Percentiles rank a stretch among this genome's conserved stretches.
These are phyloP conservation scores for Trichosporon asahii DNA, from an alignment of 1,284 basidiomycete genomes.

Conservation along the genomic window DNA sequence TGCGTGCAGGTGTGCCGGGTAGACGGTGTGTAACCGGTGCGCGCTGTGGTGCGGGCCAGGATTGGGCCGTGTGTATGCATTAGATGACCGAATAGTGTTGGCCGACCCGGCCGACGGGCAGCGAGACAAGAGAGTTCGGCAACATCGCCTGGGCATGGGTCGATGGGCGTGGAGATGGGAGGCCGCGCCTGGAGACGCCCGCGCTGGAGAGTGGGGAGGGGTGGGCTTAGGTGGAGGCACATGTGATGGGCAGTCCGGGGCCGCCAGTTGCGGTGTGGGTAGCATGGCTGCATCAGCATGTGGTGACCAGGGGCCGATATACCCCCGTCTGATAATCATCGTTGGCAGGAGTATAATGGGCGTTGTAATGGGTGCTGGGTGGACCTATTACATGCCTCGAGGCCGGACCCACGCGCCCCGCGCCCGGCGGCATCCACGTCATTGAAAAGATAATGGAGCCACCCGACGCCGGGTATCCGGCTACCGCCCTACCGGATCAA, in stretches of 20 bases:
- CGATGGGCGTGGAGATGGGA: not conserved
- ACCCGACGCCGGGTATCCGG: constrained; percentile 3
- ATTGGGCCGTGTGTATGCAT: not conserved
- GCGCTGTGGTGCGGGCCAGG: not conserved
- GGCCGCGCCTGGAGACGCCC: not conserved
- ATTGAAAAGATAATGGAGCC: not conserved
- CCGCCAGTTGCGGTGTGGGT: not conserved
- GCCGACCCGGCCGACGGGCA: not conserved
- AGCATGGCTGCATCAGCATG: not conserved
- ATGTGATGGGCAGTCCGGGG: not conserved
- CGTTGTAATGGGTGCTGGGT: not conserved
- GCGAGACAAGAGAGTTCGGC: not conserved
- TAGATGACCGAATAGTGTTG: not conserved
- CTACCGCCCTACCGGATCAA: not conserved
- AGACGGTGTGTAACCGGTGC: not conserved
- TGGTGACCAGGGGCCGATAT: constrained; percentile 7
- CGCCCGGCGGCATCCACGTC: not conserved
- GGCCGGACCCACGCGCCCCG: not conserved
- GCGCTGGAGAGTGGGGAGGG: not conserved
- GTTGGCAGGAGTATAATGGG: not conserved
- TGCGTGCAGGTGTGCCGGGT: not conserved
- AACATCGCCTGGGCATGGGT: not conserved
- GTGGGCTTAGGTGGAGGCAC: not conserved
- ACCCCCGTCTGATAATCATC: not conserved
- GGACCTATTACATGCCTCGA: not conserved